These are phyloP conservation scores for Mycena vulgaris DNA, from an alignment of 768 basidiomycete species.

Conservation along the genomic window DNA sequence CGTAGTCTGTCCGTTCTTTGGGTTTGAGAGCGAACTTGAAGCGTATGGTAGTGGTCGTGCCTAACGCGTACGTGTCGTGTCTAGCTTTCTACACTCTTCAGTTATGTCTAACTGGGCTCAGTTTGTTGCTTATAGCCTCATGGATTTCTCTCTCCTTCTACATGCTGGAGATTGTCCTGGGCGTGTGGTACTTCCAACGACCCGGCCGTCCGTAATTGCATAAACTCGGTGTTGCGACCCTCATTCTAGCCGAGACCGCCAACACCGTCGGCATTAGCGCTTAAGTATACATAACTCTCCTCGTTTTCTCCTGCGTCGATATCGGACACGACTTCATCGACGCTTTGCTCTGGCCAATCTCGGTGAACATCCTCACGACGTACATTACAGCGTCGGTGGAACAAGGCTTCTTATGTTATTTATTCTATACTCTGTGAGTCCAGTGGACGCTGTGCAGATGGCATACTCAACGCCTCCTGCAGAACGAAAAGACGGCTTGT, in stretches of 20 bases:
- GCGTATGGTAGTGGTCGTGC: background rate
- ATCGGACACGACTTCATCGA: background rate
- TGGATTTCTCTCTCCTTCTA: slow-evolving; percentile 14
- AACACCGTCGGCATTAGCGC: slow-evolving; percentile 13
- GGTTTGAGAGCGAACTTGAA: background rate
- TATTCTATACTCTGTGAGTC: slow-evolving; percentile 22
- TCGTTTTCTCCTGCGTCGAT: slow-evolving; percentile 5
- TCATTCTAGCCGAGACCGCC: slow-evolving; percentile 3
- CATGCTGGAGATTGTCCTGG: slow-evolving; percentile 19
- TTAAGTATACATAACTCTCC: slow-evolving; percentile 4
- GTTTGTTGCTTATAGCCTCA: slow-evolving; percentile 4
- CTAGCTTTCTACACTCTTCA: background rate
- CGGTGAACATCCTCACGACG: slow-evolving; percentile 10
- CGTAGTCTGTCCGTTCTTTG: no score
- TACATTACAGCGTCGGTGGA: slow-evolving; percentile 26
- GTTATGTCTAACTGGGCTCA: slow-evolving; percentile 14
- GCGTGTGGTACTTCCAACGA: slow-evolving; percentile 10
- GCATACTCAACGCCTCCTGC: background rate
- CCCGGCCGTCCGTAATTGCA: slow-evolving; percentile 9
- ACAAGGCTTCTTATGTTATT: slow-evolving; percentile 19
- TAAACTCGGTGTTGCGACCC: background rate
- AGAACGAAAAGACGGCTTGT: slow-evolving; percentile 8
- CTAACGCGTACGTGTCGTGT: background rate
- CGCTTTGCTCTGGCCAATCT: background rate
- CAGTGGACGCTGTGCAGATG: no score